A percentile compares a stretch with the other conserved stretches of the same genome.
phyloP scores from a whole-genome alignment of 2,329 filamentous ascomycete species.

The Grosmannia huntii region DNA sequence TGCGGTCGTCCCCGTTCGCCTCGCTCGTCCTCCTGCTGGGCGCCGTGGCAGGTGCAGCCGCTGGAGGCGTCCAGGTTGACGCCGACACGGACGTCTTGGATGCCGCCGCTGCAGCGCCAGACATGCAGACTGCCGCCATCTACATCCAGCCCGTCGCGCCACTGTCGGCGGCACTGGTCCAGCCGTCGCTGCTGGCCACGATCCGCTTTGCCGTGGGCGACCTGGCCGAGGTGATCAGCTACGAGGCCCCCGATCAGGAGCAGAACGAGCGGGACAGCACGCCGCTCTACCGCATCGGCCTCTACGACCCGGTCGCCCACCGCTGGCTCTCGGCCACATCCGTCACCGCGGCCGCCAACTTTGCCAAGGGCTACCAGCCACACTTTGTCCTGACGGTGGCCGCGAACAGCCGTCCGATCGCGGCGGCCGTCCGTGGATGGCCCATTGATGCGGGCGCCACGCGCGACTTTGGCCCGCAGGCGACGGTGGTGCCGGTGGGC shows the following conservation, averaged over 20 bases:
- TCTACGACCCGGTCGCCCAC: slow-evolving; percentile 35
- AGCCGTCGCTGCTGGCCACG: slow-evolving; percentile 33
- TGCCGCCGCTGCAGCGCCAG: slow-evolving; percentile 1
- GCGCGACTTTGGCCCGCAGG: slow-evolving; percentile 51
- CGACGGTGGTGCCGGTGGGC: slow-evolving; percentile 32
- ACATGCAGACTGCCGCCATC: slow-evolving; percentile 34
- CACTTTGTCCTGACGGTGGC: slow-evolving; percentile 41
- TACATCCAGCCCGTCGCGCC: slow-evolving; percentile 38
- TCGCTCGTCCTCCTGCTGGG: background rate
- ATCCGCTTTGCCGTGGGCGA: slow-evolving; percentile 39
- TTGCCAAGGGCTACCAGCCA: slow-evolving; percentile 48
- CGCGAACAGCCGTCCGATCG: background rate
- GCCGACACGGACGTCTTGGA: background rate
- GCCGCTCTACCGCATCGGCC: slow-evolving; percentile 42
- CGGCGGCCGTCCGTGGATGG: slow-evolving; percentile 39
- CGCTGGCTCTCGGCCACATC: slow-evolving; percentile 43
- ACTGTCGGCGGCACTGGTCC: slow-evolving; percentile 18
- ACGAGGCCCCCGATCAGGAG: slow-evolving; percentile 33
- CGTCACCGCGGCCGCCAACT: slow-evolving; percentile 42
- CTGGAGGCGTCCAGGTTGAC: background rate
- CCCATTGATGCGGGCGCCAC: slow-evolving; percentile 51
- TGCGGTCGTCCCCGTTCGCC: background rate
- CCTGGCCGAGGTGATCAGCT: slow-evolving; percentile 35
- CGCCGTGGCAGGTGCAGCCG: background rate
- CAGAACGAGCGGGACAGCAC: slow-evolving; percentile 16